Evolutionary conservation across 2,329 filamentous ascomycete species (phyloP).

Genomic region (Neocucurbitaria cava): DNA sequence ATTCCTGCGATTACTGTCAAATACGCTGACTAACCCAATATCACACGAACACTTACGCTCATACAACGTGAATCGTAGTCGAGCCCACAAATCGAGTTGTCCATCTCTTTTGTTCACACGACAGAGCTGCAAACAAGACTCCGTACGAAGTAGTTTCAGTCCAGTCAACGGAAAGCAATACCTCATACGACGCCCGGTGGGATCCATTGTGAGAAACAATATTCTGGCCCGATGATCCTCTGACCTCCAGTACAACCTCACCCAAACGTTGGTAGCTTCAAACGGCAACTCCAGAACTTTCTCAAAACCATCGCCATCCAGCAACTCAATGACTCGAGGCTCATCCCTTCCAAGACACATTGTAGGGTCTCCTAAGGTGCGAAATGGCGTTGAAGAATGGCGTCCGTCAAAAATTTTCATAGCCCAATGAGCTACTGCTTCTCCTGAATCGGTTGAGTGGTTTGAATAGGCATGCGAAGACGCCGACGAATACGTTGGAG

Average conservation of each 20-base stretch:
- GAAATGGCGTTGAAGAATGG: constrained; percentile 49
- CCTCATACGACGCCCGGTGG: constrained; percentile 47
- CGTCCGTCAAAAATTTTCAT: constrained; percentile 53
- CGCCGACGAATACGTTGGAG: constrained; percentile 52
- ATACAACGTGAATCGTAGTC: constrained; percentile 61
- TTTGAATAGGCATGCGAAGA: constrained; percentile 52
- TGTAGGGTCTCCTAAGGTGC: constrained; percentile 38
- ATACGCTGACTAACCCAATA: not conserved
- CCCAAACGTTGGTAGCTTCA: constrained; percentile 54
- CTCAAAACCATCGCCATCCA: constrained; percentile 51
- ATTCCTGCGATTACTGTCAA: constrained; percentile 52
- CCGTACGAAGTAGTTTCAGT: constrained; percentile 51
- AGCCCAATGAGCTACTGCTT: constrained; percentile 51
- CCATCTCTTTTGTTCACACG: constrained; percentile 49
- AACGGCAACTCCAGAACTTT: constrained; percentile 55
- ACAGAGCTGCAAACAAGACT: constrained; percentile 51
- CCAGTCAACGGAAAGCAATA: constrained; percentile 61
- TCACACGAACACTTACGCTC: constrained; percentile 54
- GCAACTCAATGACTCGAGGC: constrained; percentile 41
- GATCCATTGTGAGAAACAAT: constrained; percentile 57
- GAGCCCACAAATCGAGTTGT: constrained; percentile 59
- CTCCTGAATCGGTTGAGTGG: constrained; percentile 41
- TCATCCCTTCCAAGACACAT: constrained; percentile 47
- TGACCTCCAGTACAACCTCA: constrained; percentile 60
- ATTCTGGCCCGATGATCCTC: constrained; percentile 61